phyloP scores from a whole-genome alignment of 345 rosid species.

The Reutealis trisperma region DNA sequence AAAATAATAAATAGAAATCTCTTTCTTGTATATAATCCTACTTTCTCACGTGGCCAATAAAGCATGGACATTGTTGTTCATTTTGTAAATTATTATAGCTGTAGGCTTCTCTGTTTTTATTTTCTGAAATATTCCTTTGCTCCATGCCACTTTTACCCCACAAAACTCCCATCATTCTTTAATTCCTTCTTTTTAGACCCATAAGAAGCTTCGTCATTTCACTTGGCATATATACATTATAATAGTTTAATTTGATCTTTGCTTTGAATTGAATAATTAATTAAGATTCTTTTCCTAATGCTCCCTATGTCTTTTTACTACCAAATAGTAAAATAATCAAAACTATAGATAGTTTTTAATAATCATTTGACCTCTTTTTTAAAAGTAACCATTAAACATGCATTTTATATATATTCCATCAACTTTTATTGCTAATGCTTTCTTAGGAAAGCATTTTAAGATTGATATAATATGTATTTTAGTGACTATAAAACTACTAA shows the following conservation, averaged over 20 bases:
- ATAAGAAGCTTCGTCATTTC: neutral
- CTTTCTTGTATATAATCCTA: neutral
- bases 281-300: neutral
- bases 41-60: neutral
- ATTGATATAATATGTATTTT: neutral
- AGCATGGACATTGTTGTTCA: neutral
- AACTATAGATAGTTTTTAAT: too few relatives aligned
- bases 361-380: too few relatives aligned
- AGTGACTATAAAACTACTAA: neutral
- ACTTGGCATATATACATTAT: too few relatives aligned
- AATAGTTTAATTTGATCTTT: neutral
- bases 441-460: neutral
- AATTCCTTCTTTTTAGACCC: neutral
- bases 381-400: too few relatives aligned
- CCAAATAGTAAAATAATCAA: too few relatives aligned
- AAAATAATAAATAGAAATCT: too few relatives aligned
- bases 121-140: neutral
- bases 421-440: conserved; percentile 6
- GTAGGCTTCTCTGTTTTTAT: neutral
- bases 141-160: neutral
- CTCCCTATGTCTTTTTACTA: neutral
- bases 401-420: neutral
- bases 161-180: neutral
- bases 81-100: neutral
- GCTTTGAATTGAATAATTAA: neutral